A percentile compares a stretch with the other conserved stretches of the same genome.
Evolutionary conservation across 108 stramenopile species (phyloP).

Genomic region (Bacterosira constricta): DNA sequence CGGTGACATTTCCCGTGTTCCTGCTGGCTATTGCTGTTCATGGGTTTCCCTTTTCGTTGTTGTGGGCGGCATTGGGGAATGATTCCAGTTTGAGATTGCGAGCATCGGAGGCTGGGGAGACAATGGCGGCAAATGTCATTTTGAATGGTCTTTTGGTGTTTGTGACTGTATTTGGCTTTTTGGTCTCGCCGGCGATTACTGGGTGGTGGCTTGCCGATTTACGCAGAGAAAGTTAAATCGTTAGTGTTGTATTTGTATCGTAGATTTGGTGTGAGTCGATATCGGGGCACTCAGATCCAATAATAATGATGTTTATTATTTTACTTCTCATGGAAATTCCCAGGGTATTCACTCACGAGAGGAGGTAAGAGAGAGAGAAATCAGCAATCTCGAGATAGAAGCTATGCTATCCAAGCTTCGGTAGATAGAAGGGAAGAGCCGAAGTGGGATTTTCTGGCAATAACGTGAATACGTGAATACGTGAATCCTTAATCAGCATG

Average conservation of each 20-base stretch:
- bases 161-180: constrained; percentile 48
- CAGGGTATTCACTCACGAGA: too few relatives aligned
- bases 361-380: too few relatives aligned
- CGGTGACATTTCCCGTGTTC: constrained; percentile 36
- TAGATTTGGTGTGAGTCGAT: background rate
- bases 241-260: background rate
- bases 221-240: background rate
- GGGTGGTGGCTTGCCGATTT: constrained; percentile 46
- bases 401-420: background rate
- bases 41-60: constrained; percentile 39
- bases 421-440: background rate
- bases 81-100: constrained; percentile 36
- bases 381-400: background rate
- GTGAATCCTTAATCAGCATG: too few relatives aligned
- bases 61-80: constrained; percentile 45
- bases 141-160: constrained; percentile 30
- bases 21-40: constrained; percentile 28
- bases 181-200: constrained; percentile 39
- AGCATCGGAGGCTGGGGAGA: constrained; percentile 10
- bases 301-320: background rate
- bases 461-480: too few relatives aligned
- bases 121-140: constrained; percentile 14
- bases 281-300: background rate
- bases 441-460: too few relatives aligned
- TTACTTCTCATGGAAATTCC: background rate